Evolutionary conservation across 176 grass and related monocot genomes (phyloP), one percentile per base, ranked within the genome.

Genomic region (Typha latifolia): DNA sequence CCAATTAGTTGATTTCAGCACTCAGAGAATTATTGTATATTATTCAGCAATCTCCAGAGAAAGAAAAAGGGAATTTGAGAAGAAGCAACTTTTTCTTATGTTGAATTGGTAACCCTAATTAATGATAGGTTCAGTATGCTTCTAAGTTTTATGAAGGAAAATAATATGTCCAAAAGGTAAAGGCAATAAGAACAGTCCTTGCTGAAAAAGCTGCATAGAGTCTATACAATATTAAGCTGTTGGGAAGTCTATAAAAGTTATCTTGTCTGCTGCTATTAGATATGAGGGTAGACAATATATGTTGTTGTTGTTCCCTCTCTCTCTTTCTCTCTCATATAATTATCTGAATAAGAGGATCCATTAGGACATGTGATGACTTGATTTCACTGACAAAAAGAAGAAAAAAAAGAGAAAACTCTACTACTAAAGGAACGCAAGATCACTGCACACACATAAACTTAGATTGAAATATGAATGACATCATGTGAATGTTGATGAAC

Each of bases 191-290:
- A 16, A 59, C 53, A 59, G n/a, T n/a, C 20, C 20, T 12, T 59
- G 15, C 53, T 59, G 53, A 21, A 59, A 59, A 59, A 59, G 53
- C 18, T 22, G 53, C 53, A 8, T 59, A 19, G 6, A 21, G 53
- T 19, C 53, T 22, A 3, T 59, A 1, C 18, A 59, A 59, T 21
- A 22, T 4, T 20, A 59, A 9, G 53, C 53, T n/a, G 53, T 59
- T 59, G 13, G 53, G 18, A 9, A 16, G 0, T 16, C 37, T 43
- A 59, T 16, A 12, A 6, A 59, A 21, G 20, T 59, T 22, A 19
- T 59, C n/a, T 59, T 59, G 53, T 59, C 53, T 59, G 53, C 53
- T 59, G 53, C 16, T 21, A 59, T 11, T 9, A 59, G 53, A 59
- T 59, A 59, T 21, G 53, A 22, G 53, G 15, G 14, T n/a, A 55